A percentile compares a stretch with the other conserved stretches of the same genome.
Conservation (phyloP, 306 rosid species). For the Carpinus viminea region DNA sequence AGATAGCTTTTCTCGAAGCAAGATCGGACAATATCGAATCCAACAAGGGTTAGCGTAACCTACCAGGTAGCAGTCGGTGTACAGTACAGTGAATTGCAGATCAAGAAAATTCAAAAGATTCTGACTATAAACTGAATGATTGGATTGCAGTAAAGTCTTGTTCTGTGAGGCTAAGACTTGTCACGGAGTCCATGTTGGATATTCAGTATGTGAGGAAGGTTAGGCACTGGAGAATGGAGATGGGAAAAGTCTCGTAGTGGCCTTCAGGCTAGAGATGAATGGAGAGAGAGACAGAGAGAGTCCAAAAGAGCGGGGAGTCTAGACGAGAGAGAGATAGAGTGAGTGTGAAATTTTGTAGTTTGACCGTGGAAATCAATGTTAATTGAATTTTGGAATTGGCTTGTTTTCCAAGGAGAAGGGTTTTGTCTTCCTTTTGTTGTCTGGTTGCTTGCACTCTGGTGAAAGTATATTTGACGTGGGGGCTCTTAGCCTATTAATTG, state of each 20-base stretch:
- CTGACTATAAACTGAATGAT: background rate
- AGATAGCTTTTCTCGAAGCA: background rate
- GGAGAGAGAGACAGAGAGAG: background rate
- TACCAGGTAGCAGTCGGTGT: background rate
- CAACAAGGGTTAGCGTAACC: background rate
- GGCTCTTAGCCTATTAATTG: too few species aligned
- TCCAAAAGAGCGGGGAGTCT: background rate
- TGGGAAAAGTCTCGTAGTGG: background rate
- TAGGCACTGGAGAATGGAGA: background rate
- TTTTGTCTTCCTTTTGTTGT: background rate
- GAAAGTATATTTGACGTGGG: background rate
- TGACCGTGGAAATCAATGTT: too few species aligned
- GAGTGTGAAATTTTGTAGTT: too few species aligned
- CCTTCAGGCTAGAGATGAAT: background rate
- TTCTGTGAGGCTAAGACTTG: too few species aligned
- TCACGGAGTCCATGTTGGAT: background rate
- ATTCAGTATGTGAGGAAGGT: background rate
- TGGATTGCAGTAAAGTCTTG: background rate
- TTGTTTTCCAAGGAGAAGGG: background rate
- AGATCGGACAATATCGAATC: background rate
- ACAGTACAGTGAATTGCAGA: background rate
- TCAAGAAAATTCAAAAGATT: background rate
- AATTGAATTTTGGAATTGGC: background rate
- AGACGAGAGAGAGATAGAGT: background rate
- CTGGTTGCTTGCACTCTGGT: background rate